Conservation (phyloP, 345 rosid species). For the Lepidium didymum region DNA sequence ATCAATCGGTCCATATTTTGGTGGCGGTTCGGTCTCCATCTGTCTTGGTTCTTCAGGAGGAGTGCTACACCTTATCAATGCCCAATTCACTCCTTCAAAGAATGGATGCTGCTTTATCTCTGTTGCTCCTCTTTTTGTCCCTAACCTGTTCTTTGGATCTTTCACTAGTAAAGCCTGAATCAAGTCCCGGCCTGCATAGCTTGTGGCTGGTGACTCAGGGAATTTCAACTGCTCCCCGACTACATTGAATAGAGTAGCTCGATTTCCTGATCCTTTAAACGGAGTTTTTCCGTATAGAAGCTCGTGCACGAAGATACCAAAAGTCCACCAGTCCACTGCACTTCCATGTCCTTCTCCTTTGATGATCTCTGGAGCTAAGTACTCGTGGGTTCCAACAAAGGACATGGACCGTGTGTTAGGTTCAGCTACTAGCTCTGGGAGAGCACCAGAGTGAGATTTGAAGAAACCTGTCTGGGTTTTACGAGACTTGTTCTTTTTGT, state of each 20-base stretch:
- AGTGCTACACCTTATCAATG: conserved; percentile 89
- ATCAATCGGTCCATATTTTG: conserved; percentile 53
- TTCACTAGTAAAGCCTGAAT: conserved; percentile 76
- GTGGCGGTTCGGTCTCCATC: conserved; percentile 58
- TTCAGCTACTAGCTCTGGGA: conserved; percentile 91
- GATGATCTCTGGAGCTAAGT: conserved; percentile 91
- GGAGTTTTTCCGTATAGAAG: conserved; percentile 85
- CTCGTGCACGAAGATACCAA: conserved; percentile 90
- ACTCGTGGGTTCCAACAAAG: conserved; percentile 97
- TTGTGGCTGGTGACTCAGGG: conserved; percentile 84
- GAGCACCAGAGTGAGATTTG: conserved; percentile 43
- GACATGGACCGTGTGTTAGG: conserved; percentile 98
- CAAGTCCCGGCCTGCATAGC: conserved; percentile 82
- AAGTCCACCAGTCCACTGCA: conserved; percentile 99
- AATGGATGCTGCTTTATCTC: conserved; percentile 97
- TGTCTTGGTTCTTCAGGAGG: conserved; percentile 95
- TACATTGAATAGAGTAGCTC: conserved; percentile 87
- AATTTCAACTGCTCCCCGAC: conserved; percentile 90
- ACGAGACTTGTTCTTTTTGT: conserved; percentile 69
- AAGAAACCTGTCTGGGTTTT: conserved; percentile 44
- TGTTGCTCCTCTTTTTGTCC: conserved; percentile 94
- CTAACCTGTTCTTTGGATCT: conserved; percentile 88
- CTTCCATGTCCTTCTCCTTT: conserved; percentile 99
- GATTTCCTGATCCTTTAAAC: conserved; percentile 90
- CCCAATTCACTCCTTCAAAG: conserved; percentile 98